Evolutionary conservation across 2,329 filamentous ascomycete species (phyloP).

Genomic region (Lasiodiplodia citricola): DNA sequence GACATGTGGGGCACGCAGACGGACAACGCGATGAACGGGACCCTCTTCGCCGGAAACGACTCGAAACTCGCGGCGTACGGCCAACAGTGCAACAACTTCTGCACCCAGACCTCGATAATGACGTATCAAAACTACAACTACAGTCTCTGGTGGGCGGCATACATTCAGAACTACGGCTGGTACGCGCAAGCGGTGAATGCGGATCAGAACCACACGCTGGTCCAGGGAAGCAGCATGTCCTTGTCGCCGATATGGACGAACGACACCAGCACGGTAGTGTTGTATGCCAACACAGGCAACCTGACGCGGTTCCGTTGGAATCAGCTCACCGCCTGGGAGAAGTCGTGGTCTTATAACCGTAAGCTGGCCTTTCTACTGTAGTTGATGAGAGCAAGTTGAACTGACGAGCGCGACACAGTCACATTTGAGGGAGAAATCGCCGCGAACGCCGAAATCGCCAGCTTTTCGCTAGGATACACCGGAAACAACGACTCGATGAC

Average conservation of each 20-base stretch:
- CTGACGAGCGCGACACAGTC: neutral
- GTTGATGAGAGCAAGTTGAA: neutral
- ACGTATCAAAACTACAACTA: neutral
- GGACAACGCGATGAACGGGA: neutral
- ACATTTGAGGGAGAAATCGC: neutral
- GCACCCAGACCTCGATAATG: neutral
- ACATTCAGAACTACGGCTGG: constrained; percentile 1
- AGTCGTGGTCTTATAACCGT: constrained; percentile 5
- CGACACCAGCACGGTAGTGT: neutral
- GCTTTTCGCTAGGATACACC: neutral
- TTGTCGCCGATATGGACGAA: constrained; percentile 5
- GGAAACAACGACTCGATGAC: neutral
- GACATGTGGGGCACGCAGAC: constrained; percentile 3
- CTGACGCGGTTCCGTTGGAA: constrained; percentile 1
- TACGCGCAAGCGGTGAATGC: constrained; percentile 2
- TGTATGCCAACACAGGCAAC: constrained; percentile 3
- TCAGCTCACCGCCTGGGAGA: constrained; percentile 3
- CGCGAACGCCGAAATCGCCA: neutral
- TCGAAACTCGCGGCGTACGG: neutral
- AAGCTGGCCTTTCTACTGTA: neutral
- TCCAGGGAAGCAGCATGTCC: neutral
- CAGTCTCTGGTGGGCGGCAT: neutral
- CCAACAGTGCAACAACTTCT: constrained; percentile 4
- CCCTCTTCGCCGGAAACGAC: neutral
- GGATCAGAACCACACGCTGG: neutral